phyloP scores from a whole-genome alignment of 225 moss, liverwort and hornwort genomes.

The Pseudoscleropodium purum region DNA sequence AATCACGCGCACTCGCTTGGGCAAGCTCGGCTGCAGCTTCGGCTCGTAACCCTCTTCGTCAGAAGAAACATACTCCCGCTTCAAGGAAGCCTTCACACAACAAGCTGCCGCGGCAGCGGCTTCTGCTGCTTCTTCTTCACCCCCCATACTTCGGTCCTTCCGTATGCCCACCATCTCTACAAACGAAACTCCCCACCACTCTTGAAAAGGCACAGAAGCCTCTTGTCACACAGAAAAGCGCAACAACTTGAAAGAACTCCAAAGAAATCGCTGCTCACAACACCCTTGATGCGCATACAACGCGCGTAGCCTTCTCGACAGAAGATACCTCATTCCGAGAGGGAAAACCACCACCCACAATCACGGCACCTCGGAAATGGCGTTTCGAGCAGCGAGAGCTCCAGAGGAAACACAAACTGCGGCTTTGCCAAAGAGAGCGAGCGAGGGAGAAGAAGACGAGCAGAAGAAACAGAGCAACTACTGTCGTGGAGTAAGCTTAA shows the following conservation, averaged over 20 bases:
- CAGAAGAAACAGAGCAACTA: background rate
- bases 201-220: background rate
- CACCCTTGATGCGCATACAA: constrained; percentile 25
- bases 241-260: constrained; percentile 22
- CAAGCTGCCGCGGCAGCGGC: background rate
- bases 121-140: background rate
- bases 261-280: constrained; percentile 18
- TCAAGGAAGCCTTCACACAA: background rate
- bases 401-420: no score
- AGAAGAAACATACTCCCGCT: constrained; percentile 6
- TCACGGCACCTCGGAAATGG: background rate
- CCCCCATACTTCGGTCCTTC: constrained; percentile 2
- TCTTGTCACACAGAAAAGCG: constrained; percentile 13
- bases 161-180: constrained; percentile 18
- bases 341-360: background rate
- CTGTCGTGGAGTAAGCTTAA: background rate
- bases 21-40: background rate
- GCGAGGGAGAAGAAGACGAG: background rate
- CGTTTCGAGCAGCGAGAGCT: background rate
- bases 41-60: background rate
- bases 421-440: background rate
- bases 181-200: background rate
- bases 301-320: constrained; percentile 4
- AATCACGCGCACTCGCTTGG: constrained; percentile 30
- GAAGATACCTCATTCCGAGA: constrained; percentile 20